Evolutionary conservation across 805 yeast genomes (phyloP), one percentile per base, ranked within the genome.

Genomic region (Pichia thaimueangensis): DNA sequence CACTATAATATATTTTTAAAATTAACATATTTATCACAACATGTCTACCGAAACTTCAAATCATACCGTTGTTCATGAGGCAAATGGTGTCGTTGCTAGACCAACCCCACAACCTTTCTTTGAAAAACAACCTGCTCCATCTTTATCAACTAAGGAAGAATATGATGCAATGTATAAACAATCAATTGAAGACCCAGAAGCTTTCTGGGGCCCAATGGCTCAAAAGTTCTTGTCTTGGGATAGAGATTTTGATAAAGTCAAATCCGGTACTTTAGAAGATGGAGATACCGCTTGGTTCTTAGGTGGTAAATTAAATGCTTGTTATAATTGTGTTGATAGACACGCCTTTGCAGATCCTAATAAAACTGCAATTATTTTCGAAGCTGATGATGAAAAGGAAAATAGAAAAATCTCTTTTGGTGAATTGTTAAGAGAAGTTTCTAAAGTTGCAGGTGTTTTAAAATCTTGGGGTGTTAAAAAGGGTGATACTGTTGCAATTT

Each of bases 401-500:
- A 83, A 84, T 47, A 72, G 78, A 60, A 72, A 67, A 48, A 74
- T 91, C 59, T 84, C 97, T 30, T 91, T 82, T 64, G 88, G 86
- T 47, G 93, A 91, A 68, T 75, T 91, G 54, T 74, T 91, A 58
- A 76, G 80, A 57, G 81, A 86, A 52, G 96, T 91, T 35, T 81
- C 84, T 51, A 80, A 83, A 59, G 80, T 88, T 54, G 96, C 97
- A 11, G 89, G 84, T 54, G 82, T 86, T 33, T 74, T 93, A 61
- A 69, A 74, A 50, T 73, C 80, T 45, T 80, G 88, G 76, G 98
- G 98, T 44, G 91, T 91, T 53, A 69, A 73, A 54, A 86, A 86
- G 65, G 98, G 98, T 59, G 98, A 91, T 60, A 85, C 95, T 22
- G 97, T 91, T 45, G 97, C 97, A 38, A 85, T 91, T 45, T 91